Base-by-base conservation (phyloP, 306 rosid genomes). In the Cercis canadensis region DNA sequence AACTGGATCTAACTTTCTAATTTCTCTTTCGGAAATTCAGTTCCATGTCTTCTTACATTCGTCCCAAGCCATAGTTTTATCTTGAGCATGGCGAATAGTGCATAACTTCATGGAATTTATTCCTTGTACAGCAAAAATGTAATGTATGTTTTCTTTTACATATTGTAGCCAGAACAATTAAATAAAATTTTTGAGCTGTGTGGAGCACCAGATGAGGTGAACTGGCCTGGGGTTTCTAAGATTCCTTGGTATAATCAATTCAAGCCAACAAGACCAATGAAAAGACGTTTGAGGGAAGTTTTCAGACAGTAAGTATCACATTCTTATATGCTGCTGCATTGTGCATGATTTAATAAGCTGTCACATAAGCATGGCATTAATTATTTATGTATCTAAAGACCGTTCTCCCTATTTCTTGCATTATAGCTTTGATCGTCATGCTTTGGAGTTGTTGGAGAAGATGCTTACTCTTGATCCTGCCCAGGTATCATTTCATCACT, bases 181-280 rank as follows among this genome's bases (percentile, higher is more conserved):
- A 88, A 80, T 72, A 88, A 88, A 77, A 86, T 88, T 51, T 88
- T 77, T 50, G 95, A 88, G 83, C 86, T 88, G 33, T 88, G 95
- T 84, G 91, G 95, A 67, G 85, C 87, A 0, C 91, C 95, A 41
- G 89, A 86, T 78, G 95, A 88, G 69, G 69, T 54, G 67, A 88
- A 80, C 67, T 88, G 95, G 95, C 91, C 95, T 53, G 90, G 85
- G 34, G 90, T 82, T 75, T 84, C 95, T 0, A 84, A 86, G 73
- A 77, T 51, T 53, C 81, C 88, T 69, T 86, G 80, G 82, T 88
- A 86, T 73, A 86, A 77, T 67, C 83, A 88, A 66, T 82, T 86
- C 76, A 86, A 77, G 80, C 95, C 95, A 62, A 61, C 87, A 72
- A 88, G 89, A 58, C 73, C 82, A 15, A 73, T 88, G 86, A 88